Evolutionary conservation across 768 basidiomycete species (phyloP), one percentile per base, ranked within the genome.

Genomic region (Phylloporus rhodoxanthus): DNA sequence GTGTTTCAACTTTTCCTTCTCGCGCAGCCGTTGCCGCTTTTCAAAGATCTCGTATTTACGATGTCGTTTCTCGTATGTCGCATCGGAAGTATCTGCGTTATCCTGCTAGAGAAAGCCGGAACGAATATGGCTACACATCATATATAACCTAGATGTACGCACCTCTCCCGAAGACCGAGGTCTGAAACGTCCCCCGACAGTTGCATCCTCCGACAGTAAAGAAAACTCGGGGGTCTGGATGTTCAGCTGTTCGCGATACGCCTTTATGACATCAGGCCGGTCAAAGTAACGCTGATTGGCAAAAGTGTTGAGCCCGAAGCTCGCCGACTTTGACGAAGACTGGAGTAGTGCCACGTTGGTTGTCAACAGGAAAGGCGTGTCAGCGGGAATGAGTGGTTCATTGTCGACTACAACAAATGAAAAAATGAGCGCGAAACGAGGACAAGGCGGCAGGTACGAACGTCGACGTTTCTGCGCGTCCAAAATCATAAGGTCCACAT

Each of bases 1-100:
- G 56, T 91, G 85, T 67, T 87, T 85, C 47, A 94, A 78, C 63
- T 91, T 91, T 68, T 95, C 91, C 68, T 91, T 91, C 69, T 94
- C 91, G 47, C 91, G 81, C 29, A 88, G 71, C 4, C 91, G 84
- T 61, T 85, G 82, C 8, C 90, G 80, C 64, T 89, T 90, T 68
- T 94, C 92, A 51, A 88, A 85, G 13, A 77, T 78, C 65, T 93
- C 91, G 66, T 88, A 92, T 63, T 88, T 91, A 45, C 82, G 78
- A 68, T 95, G 91, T 38, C 89, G 80, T 55, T 82, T 83, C 66
- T 87, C 80, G 62, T 92, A 95, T 7, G 78, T 78, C 20, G 79
- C 78, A 68, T 95, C 91, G 8, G 87, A 87, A 4, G 83, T 89
- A 64, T 91, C 87, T 53, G 74, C 71, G 17, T 70, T 68, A 43